Evolutionary conservation across 2,329 filamentous ascomycete genomes (phyloP).

Genomic region (Alternaria infectoria): DNA sequence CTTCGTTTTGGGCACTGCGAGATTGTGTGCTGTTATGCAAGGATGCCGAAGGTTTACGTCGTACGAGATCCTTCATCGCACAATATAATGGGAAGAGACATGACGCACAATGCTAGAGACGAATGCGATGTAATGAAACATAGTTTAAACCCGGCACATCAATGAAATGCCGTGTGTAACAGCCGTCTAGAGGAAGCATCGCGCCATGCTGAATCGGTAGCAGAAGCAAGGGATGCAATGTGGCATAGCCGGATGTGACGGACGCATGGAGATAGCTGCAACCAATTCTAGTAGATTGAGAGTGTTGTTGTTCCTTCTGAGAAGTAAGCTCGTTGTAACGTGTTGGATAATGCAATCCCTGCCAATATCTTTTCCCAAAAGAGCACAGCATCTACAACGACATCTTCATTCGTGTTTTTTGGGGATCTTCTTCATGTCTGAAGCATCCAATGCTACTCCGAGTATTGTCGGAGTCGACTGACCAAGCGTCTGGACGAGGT

Average conservation of each 20-base stretch:
- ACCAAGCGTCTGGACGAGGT: neutral
- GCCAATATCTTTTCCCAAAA: neutral
- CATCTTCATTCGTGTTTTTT: neutral
- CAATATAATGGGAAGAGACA: neutral
- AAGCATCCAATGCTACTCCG: neutral
- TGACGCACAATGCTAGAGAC: neutral
- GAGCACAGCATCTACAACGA: neutral
- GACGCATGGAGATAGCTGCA: neutral
- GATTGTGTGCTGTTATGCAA: neutral
- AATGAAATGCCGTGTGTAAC: neutral
- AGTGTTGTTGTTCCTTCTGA: neutral
- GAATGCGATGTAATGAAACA: neutral
- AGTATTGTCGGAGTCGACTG: neutral
- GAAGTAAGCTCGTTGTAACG: neutral
- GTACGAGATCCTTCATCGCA: neutral
- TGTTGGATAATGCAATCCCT: constrained; percentile 7
- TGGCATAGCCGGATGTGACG: neutral
- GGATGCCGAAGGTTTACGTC: neutral
- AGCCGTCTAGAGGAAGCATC: neutral
- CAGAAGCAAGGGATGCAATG: neutral
- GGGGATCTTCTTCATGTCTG: neutral
- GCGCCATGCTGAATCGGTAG: neutral
- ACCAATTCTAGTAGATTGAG: neutral
- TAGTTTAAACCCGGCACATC: neutral
- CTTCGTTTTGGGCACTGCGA: neutral